Percentiles rank a stretch among this genome's conserved stretches.
phyloP scores from a whole-genome alignment of 441 rosid genomes.

The Manihot esculenta region DNA sequence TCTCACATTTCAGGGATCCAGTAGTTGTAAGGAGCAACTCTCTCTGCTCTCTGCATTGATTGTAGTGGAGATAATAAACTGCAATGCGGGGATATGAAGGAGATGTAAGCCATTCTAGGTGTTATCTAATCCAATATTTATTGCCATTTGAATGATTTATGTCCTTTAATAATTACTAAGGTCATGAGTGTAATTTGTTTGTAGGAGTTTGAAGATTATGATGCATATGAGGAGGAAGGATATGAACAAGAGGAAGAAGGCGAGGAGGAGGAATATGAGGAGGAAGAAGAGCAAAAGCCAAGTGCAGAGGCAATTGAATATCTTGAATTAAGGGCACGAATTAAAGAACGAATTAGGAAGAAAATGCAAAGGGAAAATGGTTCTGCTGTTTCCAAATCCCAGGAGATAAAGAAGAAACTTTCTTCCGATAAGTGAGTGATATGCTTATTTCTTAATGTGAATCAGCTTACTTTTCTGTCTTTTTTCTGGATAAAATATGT shows the following conservation, averaged over 20 bases:
- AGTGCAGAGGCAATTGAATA: conserved; percentile 65
- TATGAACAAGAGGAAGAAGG: conserved; percentile 39
- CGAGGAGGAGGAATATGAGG: conserved; percentile 39
- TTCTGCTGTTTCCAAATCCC: conserved; percentile 38
- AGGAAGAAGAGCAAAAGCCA: conserved; percentile 54
- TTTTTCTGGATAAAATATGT: background rate
- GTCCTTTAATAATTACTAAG: background rate
- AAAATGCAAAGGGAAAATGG: conserved; percentile 47
- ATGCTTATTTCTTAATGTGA: background rate
- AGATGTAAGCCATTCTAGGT: conserved; percentile 33
- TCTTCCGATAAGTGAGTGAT: conserved; percentile 61
- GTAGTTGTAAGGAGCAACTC: background rate
- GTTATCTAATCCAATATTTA: background rate
- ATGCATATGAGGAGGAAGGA: conserved; percentile 65
- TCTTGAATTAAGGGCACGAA: conserved; percentile 60
- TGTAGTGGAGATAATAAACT: conserved; percentile 7
- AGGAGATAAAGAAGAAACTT: conserved; percentile 42
- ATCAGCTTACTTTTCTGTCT: background rate
- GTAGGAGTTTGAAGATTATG: conserved; percentile 72
- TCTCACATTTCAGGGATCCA: background rate
- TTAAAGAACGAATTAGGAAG: conserved; percentile 61
- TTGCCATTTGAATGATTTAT: background rate
- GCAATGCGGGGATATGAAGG: conserved; percentile 43
- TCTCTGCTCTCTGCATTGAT: background rate
- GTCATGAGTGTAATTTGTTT: background rate